These are phyloP conservation scores for Acacia concinna DNA, from an alignment of 331 rosid species.

Conservation along the genomic window DNA sequence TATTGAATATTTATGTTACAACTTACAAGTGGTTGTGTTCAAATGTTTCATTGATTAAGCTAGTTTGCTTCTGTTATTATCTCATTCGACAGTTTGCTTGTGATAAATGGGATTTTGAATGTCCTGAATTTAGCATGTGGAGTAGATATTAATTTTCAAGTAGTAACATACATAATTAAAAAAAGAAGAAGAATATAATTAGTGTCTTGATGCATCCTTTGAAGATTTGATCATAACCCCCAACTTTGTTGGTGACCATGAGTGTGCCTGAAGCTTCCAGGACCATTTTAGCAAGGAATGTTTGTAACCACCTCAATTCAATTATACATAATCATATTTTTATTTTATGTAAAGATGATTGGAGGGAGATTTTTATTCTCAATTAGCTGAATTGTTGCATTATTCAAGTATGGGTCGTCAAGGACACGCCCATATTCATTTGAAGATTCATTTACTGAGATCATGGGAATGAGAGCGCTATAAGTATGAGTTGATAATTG, in stretches of 20 bases:
- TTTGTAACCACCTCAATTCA: not conserved
- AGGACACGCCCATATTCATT: not conserved
- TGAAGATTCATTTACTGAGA: not conserved
- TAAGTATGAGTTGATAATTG: not conserved
- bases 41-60: not conserved
- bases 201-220: no score
- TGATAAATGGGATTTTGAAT: not conserved
- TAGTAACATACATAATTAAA: no score
- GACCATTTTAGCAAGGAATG: not conserved
- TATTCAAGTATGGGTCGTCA: not conserved
- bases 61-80: not conserved
- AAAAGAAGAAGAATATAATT: no score
- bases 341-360: not conserved
- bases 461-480: not conserved
- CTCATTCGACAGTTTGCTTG: not conserved
- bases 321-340: not conserved
- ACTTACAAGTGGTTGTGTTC: not conserved
- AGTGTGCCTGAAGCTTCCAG: not conserved
- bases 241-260: not conserved
- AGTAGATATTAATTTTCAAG: not conserved
- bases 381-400: not conserved
- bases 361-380: not conserved
- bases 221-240: no score
- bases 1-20: no score
- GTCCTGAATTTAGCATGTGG: not conserved